Evolutionary conservation across 345 rosid genomes (phyloP).

Genomic region (Aethionema arabicum): DNA sequence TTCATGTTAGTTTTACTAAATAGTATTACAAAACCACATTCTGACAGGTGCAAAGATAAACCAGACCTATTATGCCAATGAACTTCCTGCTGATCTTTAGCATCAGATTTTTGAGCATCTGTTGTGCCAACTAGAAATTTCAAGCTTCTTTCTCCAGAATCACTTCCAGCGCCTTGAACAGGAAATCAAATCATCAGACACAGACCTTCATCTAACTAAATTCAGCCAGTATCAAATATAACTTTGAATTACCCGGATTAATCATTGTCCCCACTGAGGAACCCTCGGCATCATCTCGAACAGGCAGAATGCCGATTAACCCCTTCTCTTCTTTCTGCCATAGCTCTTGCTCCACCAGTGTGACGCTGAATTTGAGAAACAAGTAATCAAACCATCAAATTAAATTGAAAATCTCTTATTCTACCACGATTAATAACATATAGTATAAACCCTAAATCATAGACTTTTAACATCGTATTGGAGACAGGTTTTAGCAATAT

Average conservation of each 20-base stretch:
- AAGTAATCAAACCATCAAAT: slow-evolving; percentile 15
- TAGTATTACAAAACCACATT: neutral
- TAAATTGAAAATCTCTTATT: neutral
- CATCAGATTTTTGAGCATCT: slow-evolving; percentile 73
- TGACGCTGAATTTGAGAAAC: slow-evolving; percentile 52
- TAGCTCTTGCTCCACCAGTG: slow-evolving; percentile 96
- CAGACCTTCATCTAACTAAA: slow-evolving; percentile 4
- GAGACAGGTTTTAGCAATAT: neutral
- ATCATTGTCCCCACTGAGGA: slow-evolving; percentile 50
- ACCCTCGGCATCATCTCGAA: slow-evolving; percentile 73
- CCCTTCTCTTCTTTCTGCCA: slow-evolving; percentile 99
- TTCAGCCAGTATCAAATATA: slow-evolving; percentile 11
- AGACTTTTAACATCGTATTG: neutral
- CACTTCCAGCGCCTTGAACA: slow-evolving; percentile 57
- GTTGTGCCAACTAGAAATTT: slow-evolving; percentile 59
- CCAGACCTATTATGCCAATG: slow-evolving; percentile 92
- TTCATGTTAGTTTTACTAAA: neutral
- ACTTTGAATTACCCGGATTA: slow-evolving; percentile 49
- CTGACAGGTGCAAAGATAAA: neutral
- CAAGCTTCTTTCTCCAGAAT: slow-evolving; percentile 60
- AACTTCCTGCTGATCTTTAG: slow-evolving; percentile 74
- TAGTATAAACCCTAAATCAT: slow-evolving; percentile 15
- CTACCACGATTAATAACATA: slow-evolving; percentile 1
- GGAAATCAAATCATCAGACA: slow-evolving; percentile 7
- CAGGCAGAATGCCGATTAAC: slow-evolving; percentile 89